Evolutionary conservation across 2,329 filamentous ascomycete genomes (phyloP).

Genomic region (Aspergillus sp.): DNA sequence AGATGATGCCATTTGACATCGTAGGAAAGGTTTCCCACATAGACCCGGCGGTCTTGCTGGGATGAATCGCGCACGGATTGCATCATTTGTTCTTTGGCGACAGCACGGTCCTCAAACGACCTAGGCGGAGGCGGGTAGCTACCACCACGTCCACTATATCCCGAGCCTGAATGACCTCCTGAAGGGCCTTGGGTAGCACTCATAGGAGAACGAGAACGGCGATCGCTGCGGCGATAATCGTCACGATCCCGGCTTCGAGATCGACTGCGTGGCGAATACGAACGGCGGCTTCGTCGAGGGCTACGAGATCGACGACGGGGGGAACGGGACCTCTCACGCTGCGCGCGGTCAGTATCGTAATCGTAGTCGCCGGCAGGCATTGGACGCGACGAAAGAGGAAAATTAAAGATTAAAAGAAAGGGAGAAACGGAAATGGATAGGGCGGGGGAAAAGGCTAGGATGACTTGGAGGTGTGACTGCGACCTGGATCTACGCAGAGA

Average conservation of each 20-base stretch:
- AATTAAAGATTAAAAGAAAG: conserved; percentile 2
- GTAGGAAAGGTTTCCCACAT: conserved; percentile 97
- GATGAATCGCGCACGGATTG: conserved; percentile 88
- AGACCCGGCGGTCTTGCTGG: conserved; percentile 98
- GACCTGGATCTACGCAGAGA: conserved; percentile 1
- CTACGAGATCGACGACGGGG: conserved; percentile 75
- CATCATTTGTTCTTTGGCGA: conserved; percentile 94
- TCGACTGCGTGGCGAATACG: conserved; percentile 75
- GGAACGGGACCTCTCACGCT: conserved; percentile 76
- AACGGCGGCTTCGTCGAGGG: conserved; percentile 72
- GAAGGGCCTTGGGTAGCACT: conserved; percentile 66
- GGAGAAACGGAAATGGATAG: background rate
- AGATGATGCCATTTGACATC: conserved; percentile 99
- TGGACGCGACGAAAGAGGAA: conserved; percentile 8
- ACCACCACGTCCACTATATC: conserved; percentile 58
- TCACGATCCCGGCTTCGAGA: conserved; percentile 76
- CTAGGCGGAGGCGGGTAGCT: conserved; percentile 64
- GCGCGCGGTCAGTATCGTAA: conserved; percentile 40
- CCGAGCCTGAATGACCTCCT: conserved; percentile 68
- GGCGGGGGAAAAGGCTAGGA: conserved; percentile 2
- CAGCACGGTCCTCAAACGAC: conserved; percentile 78
- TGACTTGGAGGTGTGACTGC: conserved; percentile 9
- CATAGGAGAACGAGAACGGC: conserved; percentile 85
- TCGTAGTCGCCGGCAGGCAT: conserved; percentile 29
- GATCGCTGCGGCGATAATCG: conserved; percentile 71